phyloP scores from a whole-genome alignment of 1,284 basidiomycete species.

The Pisolithus thermaeus region DNA sequence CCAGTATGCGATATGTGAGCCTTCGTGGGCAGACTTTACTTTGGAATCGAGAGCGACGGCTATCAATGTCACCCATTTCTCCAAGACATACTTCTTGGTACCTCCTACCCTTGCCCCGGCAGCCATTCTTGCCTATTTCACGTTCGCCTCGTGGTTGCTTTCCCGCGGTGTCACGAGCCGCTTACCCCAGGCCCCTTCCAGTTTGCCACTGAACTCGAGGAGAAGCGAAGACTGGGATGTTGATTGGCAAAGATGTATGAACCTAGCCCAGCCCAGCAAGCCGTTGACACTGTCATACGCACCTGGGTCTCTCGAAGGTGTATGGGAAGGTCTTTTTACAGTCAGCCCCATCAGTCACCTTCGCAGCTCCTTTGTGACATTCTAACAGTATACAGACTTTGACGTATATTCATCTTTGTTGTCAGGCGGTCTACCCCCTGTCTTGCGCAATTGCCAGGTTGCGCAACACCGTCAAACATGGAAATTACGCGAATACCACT shows the following conservation, averaged over 20 bases:
- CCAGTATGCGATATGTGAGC: slow-evolving; percentile 55
- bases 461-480: slow-evolving; percentile 72
- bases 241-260: slow-evolving; percentile 56
- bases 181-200: slow-evolving; percentile 30
- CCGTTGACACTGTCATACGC: slow-evolving; percentile 41
- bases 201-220: slow-evolving; percentile 15
- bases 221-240: slow-evolving; percentile 45
- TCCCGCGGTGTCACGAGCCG: slow-evolving; percentile 27
- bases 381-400: slow-evolving; percentile 66
- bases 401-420: slow-evolving; percentile 59
- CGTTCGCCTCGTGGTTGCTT: slow-evolving; percentile 41
- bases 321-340: slow-evolving; percentile 73
- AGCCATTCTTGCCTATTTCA: slow-evolving; percentile 65
- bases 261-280: slow-evolving; percentile 30
- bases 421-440: slow-evolving; percentile 51
- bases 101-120: slow-evolving; percentile 58
- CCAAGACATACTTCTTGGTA: slow-evolving; percentile 34
- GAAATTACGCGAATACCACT: slow-evolving; percentile 68
- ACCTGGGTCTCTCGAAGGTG: slow-evolving; percentile 63
- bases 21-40: slow-evolving; percentile 55
- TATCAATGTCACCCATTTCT: slow-evolving; percentile 37
- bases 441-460: slow-evolving; percentile 50
- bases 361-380: not conserved
- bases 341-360: slow-evolving; percentile 33
- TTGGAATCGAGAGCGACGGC: slow-evolving; percentile 25